Conservation (phyloP, 2,329 filamentous ascomycete genomes). For the Diplodia seriata region DNA sequence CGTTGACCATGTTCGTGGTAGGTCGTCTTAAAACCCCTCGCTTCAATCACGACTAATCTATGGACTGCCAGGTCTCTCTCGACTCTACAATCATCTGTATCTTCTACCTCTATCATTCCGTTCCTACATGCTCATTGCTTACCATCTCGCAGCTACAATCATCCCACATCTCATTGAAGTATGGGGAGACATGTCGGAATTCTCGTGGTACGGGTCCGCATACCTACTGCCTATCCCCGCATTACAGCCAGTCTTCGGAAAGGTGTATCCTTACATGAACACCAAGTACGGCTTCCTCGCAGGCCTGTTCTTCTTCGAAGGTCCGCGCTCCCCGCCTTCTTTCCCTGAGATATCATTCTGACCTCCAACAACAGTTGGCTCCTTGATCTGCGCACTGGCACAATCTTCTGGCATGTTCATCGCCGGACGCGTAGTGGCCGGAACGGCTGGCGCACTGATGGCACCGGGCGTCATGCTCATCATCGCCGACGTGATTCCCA, state of each 20-base stretch:
- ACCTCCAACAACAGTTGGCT: background rate
- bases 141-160: background rate
- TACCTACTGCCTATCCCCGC: conserved; percentile 11
- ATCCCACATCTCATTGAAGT: conserved; percentile 16
- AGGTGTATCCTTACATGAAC: conserved; percentile 9
- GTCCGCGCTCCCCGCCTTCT: background rate
- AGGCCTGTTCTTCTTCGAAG: conserved; percentile 20
- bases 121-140: background rate
- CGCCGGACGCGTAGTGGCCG: background rate
- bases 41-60: background rate
- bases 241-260: conserved; percentile 5
- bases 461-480: conserved; percentile 23
- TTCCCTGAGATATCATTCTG: background rate
- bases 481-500: conserved; percentile 18
- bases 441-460: conserved; percentile 19
- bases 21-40: background rate
- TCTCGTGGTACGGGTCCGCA: conserved; percentile 9
- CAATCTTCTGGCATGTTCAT: conserved; percentile 6
- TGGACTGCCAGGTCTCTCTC: background rate
- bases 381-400: conserved; percentile 4
- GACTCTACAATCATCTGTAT: conserved; percentile 12
- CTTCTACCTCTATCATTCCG: too few species aligned
- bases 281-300: conserved; percentile 13
- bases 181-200: conserved; percentile 15
- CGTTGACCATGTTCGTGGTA: conserved; percentile 21